Evolutionary conservation across 352 stramenopile genomes (phyloP).

Genomic region (Thalassiosira mediterranea): DNA sequence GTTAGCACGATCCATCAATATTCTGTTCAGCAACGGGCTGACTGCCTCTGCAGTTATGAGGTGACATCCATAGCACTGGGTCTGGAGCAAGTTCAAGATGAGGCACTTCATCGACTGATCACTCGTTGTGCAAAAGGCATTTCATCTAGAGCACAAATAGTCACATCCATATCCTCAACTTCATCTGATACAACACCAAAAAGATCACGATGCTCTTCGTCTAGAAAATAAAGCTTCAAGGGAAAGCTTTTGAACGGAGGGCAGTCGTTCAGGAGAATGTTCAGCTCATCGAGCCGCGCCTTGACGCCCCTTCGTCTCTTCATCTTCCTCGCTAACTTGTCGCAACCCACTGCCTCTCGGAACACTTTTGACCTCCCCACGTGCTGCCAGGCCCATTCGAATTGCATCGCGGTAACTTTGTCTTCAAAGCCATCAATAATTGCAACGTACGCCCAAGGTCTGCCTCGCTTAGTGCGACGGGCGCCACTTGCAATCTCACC

Average conservation of each 20-base stretch:
- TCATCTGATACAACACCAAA: conserved; percentile 36
- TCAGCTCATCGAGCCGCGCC: conserved; percentile 65
- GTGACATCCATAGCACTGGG: neutral
- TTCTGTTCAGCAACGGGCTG: conserved; percentile 15
- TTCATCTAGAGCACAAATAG: conserved; percentile 36
- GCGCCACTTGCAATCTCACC: conserved; percentile 71
- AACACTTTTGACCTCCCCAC: conserved; percentile 65
- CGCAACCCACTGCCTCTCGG: conserved; percentile 53
- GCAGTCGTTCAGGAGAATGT: conserved; percentile 65
- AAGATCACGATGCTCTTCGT: conserved; percentile 43
- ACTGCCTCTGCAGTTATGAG: neutral
- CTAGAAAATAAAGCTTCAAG: conserved; percentile 70
- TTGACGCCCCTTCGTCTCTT: conserved; percentile 53
- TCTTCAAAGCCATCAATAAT: conserved; percentile 83
- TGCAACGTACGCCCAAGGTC: conserved; percentile 80
- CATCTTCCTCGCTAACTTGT: conserved; percentile 61
- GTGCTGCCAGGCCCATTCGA: conserved; percentile 87
- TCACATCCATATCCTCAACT: neutral
- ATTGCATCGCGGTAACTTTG: conserved; percentile 84
- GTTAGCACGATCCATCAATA: conserved; percentile 5
- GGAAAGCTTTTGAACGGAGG: conserved; percentile 42
- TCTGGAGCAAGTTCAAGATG: neutral
- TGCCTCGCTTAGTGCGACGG: conserved; percentile 66
- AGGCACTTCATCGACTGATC: neutral
- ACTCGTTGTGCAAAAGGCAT: conserved; percentile 50